Evolutionary conservation across 2,329 filamentous ascomycete genomes (phyloP), one percentile per base, ranked within the genome.

Genomic region (Biscogniauxia marginata): DNA sequence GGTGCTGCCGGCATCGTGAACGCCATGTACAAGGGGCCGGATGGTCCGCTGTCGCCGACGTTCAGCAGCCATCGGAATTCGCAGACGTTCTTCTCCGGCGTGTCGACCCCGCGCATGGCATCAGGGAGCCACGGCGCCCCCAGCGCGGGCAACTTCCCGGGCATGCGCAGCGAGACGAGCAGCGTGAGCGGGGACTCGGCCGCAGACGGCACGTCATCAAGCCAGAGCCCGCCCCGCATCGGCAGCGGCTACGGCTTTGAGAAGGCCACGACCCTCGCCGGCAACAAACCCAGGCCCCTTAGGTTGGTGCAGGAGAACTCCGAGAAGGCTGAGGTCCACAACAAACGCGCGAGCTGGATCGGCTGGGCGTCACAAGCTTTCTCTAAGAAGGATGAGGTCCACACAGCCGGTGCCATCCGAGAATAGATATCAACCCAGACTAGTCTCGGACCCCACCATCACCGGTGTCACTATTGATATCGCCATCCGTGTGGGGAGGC

Each of bases 11-110:
- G 82, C 57, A 84, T 96, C 24, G 88, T 96, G 49, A 91, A 90
- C 66, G 92, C 93, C 73, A 96, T 96, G 89, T 96, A 96, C 76
- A 88, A 87, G 67, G 88, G 88, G 13, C 83, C 86, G 8, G 83
- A 88, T 20, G 82, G 84, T 3, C 82, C 85, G 7, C 78, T 83
- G 46, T 88, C 86, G 20, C 80, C 84, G 46, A 77, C 82, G 3
- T 75, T 86, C 22, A 77, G 77, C 63, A 78, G 85, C 72, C 75
- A 85, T 65, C 75, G 87, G 59, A 77, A 83, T 70, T 83, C 84
- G 60, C 79, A 84, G 67, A 85, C 84, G 25, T 89, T 89, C 75
- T 89, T 89, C 73, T 74, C 63, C 11, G 63, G 56, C 50, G 59
- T 56, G 8, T 62, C 64, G 3, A 65, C 65, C 4, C 63, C 67